Conservation (phyloP, 495 filamentous ascomycete genomes). For the Pseudevernia furfuracea region DNA sequence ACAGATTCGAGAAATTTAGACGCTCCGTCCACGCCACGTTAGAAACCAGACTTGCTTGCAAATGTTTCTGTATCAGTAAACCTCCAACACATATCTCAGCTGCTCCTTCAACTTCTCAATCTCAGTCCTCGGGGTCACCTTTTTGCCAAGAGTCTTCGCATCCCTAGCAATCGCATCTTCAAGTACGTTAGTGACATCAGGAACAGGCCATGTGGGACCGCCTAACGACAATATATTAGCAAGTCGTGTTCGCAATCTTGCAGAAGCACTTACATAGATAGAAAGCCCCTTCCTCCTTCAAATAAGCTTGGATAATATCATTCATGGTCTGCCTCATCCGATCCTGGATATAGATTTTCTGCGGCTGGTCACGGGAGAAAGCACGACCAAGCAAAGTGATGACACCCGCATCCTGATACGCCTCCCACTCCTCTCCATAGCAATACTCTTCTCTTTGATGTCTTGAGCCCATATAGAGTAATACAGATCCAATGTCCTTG, state of each 20-base stretch:
- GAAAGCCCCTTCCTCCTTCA: conserved; percentile 81
- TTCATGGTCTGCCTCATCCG: conserved; percentile 81
- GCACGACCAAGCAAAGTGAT: conserved; percentile 90
- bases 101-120: conserved; percentile 95
- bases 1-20: not conserved
- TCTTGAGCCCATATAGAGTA: conserved; percentile 93
- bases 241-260: not conserved
- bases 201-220: conserved; percentile 96
- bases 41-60: not conserved
- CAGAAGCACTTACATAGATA: conserved; percentile 62
- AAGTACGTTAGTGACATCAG: conserved; percentile 91
- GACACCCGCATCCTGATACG: conserved; percentile 89
- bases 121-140: conserved; percentile 82
- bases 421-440: conserved; percentile 99
- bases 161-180: conserved; percentile 85
- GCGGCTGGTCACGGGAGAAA: conserved; percentile 90
- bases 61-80: conserved; percentile 49
- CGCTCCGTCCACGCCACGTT: not conserved
- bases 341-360: conserved; percentile 99
- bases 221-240: conserved; percentile 2
- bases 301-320: conserved; percentile 86
- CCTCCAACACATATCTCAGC: conserved; percentile 89
- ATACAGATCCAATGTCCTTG: conserved; percentile 84
- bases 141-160: conserved; percentile 60
- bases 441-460: conserved; percentile 98